Evolutionary conservation across 805 yeast genomes (phyloP).

Genomic region (Jamesozyma rosinii): DNA sequence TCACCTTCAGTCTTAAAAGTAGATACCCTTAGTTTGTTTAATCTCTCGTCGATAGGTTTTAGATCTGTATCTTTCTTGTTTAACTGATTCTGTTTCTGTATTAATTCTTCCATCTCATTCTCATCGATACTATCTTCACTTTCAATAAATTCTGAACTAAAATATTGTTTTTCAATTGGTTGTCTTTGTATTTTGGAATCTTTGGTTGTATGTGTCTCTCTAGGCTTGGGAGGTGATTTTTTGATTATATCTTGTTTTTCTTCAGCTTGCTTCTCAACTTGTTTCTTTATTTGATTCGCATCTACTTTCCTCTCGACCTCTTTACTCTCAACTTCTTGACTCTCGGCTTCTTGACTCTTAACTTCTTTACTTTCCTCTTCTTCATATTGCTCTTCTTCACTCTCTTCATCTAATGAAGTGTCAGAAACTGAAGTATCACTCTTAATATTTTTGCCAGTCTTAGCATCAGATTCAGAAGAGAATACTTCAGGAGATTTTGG

Average conservation of each 20-base stretch:
- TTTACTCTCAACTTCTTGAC: neutral
- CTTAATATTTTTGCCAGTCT: neutral
- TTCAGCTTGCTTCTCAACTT: neutral
- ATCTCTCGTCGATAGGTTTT: neutral
- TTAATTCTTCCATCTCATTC: neutral
- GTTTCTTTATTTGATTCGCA: no score
- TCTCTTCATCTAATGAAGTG: neutral
- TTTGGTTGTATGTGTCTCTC: neutral
- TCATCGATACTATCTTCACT: neutral
- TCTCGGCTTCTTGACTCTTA: neutral
- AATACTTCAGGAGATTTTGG: neutral
- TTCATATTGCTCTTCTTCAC: neutral
- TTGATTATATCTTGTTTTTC: neutral
- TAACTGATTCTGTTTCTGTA: neutral
- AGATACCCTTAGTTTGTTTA: no score
- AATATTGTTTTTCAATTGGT: neutral
- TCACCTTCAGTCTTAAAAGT: no score
- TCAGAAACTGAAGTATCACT: neutral
- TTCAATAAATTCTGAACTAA: neutral
- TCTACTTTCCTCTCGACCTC: neutral
- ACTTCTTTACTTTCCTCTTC: neutral
- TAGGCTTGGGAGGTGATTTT: neutral
- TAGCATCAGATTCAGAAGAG: neutral
- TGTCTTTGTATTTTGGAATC: neutral
- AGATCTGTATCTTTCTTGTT: neutral